These are phyloP conservation scores for Calophaca sinica DNA, from an alignment of 306 rosid species.

Conservation along the genomic window DNA sequence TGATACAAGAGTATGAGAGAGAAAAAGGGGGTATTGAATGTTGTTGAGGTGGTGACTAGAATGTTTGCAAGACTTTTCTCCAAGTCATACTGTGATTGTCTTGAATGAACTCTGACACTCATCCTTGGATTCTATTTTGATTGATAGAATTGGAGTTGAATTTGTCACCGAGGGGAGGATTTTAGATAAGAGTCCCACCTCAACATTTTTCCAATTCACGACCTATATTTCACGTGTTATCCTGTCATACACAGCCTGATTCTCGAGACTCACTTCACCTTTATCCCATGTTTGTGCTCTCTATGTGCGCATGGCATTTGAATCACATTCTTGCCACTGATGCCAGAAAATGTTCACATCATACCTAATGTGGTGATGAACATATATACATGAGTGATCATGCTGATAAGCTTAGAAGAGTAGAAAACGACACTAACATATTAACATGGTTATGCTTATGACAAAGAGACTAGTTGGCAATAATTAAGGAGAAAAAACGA, in stretches of 20 bases:
- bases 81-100: conserved; percentile 45
- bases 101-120: conserved; percentile 60
- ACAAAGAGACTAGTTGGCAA: no score
- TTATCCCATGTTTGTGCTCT: conserved; percentile 52
- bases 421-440: no score
- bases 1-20: neutral
- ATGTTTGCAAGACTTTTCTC: conserved; percentile 44
- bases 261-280: conserved; percentile 69
- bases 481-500: no score
- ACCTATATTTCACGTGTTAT: conserved; percentile 90
- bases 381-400: neutral
- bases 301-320: conserved; percentile 14
- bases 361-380: neutral
- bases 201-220: conserved; percentile 74
- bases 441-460: no score
- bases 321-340: conserved; percentile 38
- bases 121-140: conserved; percentile 67
- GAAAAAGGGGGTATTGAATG: conserved; percentile 41
- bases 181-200: conserved; percentile 56
- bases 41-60: conserved; percentile 63
- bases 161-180: conserved; percentile 41
- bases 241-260: conserved; percentile 67
- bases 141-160: conserved; percentile 46
- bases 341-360: neutral
- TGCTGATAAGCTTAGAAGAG: conserved; percentile 4